Percentiles rank a stretch among this genome's conserved stretches.
phyloP scores from a whole-genome alignment of 208 protist species.

The Acanthamoeba healyi region DNA sequence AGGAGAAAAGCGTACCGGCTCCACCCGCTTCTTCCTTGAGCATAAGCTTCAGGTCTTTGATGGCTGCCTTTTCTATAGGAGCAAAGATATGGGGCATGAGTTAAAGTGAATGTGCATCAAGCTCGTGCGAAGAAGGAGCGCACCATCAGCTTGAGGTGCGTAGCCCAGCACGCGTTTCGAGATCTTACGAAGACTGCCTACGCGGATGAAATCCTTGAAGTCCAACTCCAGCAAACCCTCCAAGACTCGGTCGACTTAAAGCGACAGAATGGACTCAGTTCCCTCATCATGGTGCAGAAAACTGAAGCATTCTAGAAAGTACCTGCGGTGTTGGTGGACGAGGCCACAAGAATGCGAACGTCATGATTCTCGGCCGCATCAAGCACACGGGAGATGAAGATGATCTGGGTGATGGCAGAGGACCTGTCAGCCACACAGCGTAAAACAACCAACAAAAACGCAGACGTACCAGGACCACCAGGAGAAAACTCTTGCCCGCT shows the following conservation, averaged over 20 bases:
- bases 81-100: neutral
- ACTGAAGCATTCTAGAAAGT: neutral
- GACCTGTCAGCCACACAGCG: too few species aligned
- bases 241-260: slow-evolving; percentile 90
- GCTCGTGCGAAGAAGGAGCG: neutral
- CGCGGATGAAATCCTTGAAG: slow-evolving; percentile 87
- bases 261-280: neutral
- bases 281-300: neutral
- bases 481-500: slow-evolving; percentile 86
- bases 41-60: slow-evolving; percentile 47
- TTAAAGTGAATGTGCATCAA: neutral
- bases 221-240: slow-evolving; percentile 79
- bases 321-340: slow-evolving; percentile 88
- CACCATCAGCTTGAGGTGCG: slow-evolving; percentile 73
- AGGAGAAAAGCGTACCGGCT: neutral
- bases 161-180: slow-evolving; percentile 85
- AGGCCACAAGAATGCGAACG: slow-evolving; percentile 85
- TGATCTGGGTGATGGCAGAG: slow-evolving; percentile 42
- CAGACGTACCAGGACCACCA: slow-evolving; percentile 68
- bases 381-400: slow-evolving; percentile 77
- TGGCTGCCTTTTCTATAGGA: slow-evolving; percentile 48
- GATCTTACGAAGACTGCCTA: slow-evolving; percentile 89
- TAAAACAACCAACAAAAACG: too few species aligned
- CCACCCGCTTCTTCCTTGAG: slow-evolving; percentile 68
- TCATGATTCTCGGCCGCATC: slow-evolving; percentile 52